Evolutionary conservation across 2,329 filamentous ascomycete species (phyloP), one percentile per base, ranked within the genome.

Genomic region (Aureobasidium leucospermi): DNA sequence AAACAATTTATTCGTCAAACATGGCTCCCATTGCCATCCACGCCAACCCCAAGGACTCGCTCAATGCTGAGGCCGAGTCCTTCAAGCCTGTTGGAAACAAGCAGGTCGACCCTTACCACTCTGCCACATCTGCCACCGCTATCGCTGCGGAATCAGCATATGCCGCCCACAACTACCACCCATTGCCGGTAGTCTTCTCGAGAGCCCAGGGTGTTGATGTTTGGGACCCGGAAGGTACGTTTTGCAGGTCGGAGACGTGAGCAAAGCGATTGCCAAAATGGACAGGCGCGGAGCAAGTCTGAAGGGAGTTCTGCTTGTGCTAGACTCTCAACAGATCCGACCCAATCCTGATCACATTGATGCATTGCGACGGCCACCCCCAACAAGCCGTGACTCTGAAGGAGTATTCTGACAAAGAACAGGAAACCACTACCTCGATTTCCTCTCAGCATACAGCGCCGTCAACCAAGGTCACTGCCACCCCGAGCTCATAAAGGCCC

Each of bases 381-480:
- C 8, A 10, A 13, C 31, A 31, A 19, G 10, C 3, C 6, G 16
- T 3, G 19, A 19, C 19, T 19, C 19, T 19, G 19, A 19, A 19
- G 19, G 19, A 19, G 19, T 19, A 19, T 29, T 16, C 53, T 51
- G 6, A 59, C 45, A 47, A 29, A 16, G 36, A 45, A 38, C 47
- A 59, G 71, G 70, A 70, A 89, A 86, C 68, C 87, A 96, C 74
- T 97, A 99, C 76, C 85, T 97, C 68, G 94, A 99, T 78, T 99
- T 96, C 78, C 85, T 99, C 65, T 97, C 93, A 48, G 94, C 94
- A 65, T 99, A 99, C 81, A 95, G 89, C 67, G 94, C 94, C 63
- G 91, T 97, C 72, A 97, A 97, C 79, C 93, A 97, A 76, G 93
- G 93, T 64, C 93, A 99, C 76, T 97, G 93, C 77, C 93, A 99